phyloP scores from a whole-genome alignment of 495 filamentous ascomycete species.

The Penicillium lividum region DNA sequence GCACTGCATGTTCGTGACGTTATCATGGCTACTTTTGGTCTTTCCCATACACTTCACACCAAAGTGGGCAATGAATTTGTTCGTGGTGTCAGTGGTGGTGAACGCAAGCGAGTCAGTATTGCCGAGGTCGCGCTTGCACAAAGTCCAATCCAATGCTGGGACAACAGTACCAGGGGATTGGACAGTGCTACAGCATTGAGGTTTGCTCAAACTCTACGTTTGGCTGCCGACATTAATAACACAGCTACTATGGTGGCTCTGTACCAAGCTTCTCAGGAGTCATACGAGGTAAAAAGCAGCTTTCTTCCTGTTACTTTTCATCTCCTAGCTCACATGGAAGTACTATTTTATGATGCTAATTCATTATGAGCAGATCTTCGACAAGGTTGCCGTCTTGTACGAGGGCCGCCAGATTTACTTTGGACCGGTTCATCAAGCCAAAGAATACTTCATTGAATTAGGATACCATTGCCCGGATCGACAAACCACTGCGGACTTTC shows the following conservation, averaged over 20 bases:
- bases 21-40: conserved; percentile 61
- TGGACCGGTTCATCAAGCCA: conserved; percentile 31
- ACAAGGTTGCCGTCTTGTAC: conserved; percentile 56
- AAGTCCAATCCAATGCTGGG: conserved; percentile 78
- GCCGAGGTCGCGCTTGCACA: conserved; percentile 66
- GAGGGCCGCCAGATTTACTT: conserved; percentile 45
- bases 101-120: conserved; percentile 81
- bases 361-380: conserved; percentile 38
- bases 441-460: conserved; percentile 53
- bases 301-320: too few relatives aligned
- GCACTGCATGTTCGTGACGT: conserved; percentile 48
- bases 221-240: conserved; percentile 63
- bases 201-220: conserved; percentile 67
- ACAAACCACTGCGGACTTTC: conserved; percentile 64
- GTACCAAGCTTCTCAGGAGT: conserved; percentile 80
- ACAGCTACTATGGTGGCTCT: conserved; percentile 74
- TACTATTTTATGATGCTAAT: neutral
- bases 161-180: conserved; percentile 73
- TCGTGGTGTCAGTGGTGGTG: conserved; percentile 77
- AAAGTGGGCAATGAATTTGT: conserved; percentile 77
- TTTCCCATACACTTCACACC: conserved; percentile 75
- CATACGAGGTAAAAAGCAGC: conserved; percentile 53
- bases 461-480: conserved; percentile 44
- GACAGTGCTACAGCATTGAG: conserved; percentile 79
- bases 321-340: too few relatives aligned